Evolutionary conservation across 202 grass and related monocot genomes (phyloP).

Genomic region (Miscanthus sacchariflorus): DNA sequence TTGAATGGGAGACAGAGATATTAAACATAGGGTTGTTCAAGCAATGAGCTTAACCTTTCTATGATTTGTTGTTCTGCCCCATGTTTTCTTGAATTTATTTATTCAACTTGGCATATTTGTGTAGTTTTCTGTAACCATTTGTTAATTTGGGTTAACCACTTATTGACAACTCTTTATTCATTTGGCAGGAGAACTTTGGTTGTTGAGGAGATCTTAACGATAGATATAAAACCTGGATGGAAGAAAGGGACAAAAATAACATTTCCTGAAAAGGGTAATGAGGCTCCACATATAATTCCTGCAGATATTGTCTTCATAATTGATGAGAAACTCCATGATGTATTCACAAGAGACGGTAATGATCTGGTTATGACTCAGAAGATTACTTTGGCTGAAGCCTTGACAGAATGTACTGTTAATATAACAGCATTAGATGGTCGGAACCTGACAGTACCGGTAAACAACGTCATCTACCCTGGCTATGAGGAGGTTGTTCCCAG

Average conservation of each 20-base stretch:
- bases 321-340: slow-evolving; percentile 79
- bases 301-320: slow-evolving; percentile 86
- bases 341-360: slow-evolving; percentile 83
- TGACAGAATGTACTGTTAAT: slow-evolving; percentile 68
- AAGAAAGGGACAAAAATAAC: slow-evolving; percentile 93
- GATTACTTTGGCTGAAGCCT: slow-evolving; percentile 71
- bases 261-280: slow-evolving; percentile 89
- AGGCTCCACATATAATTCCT: slow-evolving; percentile 68
- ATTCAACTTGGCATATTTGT: slow-evolving; percentile 9
- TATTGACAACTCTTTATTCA: not conserved
- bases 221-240: slow-evolving; percentile 88
- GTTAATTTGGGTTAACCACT: slow-evolving; percentile 30
- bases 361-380: slow-evolving; percentile 79
- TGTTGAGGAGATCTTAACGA: slow-evolving; percentile 87
- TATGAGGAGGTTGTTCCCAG: no score
- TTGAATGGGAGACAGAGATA: not conserved
- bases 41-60: not conserved
- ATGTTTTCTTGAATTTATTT: slow-evolving; percentile 19
- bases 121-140: not conserved
- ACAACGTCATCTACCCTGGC: slow-evolving; percentile 45
- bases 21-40: not conserved
- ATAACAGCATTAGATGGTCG: slow-evolving; percentile 79
- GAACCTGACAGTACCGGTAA: slow-evolving; percentile 57
- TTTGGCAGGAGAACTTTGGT: slow-evolving; percentile 62
- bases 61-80: not conserved